Conservation (phyloP, 2,329 filamentous ascomycete species). For the Stenocarpella maydis region DNA sequence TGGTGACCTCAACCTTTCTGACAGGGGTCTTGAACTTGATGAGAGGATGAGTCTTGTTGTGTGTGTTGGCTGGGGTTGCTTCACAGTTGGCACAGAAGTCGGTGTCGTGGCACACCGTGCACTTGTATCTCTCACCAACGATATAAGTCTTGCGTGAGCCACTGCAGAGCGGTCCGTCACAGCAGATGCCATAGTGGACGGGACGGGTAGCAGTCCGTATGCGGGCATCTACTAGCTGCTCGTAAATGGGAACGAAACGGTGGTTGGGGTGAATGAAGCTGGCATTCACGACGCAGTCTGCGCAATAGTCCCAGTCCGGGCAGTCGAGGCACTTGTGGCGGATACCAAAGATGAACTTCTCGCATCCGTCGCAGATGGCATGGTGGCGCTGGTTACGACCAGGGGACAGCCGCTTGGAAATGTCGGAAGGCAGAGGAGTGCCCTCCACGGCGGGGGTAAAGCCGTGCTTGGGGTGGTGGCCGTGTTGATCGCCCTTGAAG, state of each 20-base stretch:
- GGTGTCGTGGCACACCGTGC: constrained; percentile 90
- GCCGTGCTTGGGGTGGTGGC: constrained; percentile 87
- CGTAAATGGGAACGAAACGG: constrained; percentile 88
- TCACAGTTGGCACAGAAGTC: constrained; percentile 97
- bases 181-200: constrained; percentile 87
- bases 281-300: constrained; percentile 74
- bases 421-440: constrained; percentile 65
- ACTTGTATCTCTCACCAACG: constrained; percentile 91
- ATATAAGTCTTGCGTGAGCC: constrained; percentile 73
- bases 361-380: constrained; percentile 94
- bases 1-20: constrained; percentile 86
- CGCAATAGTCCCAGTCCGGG: constrained; percentile 97
- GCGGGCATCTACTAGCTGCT: constrained; percentile 53
- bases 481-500: constrained; percentile 79
- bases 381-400: constrained; percentile 85
- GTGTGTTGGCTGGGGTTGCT: constrained; percentile 80
- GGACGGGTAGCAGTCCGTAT: constrained; percentile 52
- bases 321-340: constrained; percentile 97
- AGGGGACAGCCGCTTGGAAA: constrained; percentile 74
- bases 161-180: constrained; percentile 89
- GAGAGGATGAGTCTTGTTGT: constrained; percentile 95
- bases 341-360: constrained; percentile 84
- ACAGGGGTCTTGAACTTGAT: constrained; percentile 97
- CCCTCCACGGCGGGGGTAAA: constrained; percentile 76
- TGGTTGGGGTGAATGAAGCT: constrained; percentile 78